These are phyloP conservation scores for Macrophomina tecta DNA, from an alignment of 2,329 filamentous ascomycete species.

Conservation along the genomic window DNA sequence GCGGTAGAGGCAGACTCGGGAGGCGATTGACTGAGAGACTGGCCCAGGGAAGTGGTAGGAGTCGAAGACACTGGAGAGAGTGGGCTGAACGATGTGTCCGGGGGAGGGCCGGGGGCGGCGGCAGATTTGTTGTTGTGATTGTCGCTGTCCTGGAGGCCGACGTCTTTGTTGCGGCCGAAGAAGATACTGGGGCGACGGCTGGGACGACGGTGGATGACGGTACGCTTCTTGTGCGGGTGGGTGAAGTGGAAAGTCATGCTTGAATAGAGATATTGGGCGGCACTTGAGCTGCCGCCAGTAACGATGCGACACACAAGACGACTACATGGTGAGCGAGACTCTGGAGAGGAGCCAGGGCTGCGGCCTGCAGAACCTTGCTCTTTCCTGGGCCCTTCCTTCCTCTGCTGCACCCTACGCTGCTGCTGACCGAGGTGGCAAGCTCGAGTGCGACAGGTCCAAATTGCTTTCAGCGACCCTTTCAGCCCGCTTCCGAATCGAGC, in stretches of 20 bases:
- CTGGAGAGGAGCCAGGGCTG: not conserved
- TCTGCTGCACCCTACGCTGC: not conserved
- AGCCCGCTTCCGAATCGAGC: not conserved
- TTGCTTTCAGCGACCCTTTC: not conserved
- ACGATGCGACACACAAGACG: not conserved
- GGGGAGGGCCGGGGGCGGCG: not conserved
- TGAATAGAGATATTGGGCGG: slow-evolving; percentile 19
- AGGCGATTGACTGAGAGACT: slow-evolving; percentile 20
- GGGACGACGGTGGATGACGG: slow-evolving; percentile 25
- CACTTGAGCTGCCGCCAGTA: slow-evolving; percentile 1
- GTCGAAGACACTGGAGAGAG: slow-evolving; percentile 4
- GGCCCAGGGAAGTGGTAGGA: slow-evolving; percentile 16
- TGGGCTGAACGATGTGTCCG: not conserved
- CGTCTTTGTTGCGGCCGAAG: slow-evolving; percentile 16
- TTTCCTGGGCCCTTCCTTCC: not conserved
- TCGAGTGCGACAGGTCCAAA: not conserved
- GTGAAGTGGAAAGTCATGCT: slow-evolving; percentile 27
- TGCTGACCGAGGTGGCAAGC: not conserved
- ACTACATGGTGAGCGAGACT: not conserved
- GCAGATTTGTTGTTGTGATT: slow-evolving; percentile 1
- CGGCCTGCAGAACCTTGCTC: not conserved
- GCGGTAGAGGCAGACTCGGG: slow-evolving; percentile 25
- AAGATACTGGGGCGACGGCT: slow-evolving; percentile 20
- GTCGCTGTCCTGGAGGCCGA: not conserved
- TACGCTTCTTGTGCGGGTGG: slow-evolving; percentile 27